Evolutionary conservation across 805 yeast species (phyloP).

Genomic region (Wickerhamiella azyma): DNA sequence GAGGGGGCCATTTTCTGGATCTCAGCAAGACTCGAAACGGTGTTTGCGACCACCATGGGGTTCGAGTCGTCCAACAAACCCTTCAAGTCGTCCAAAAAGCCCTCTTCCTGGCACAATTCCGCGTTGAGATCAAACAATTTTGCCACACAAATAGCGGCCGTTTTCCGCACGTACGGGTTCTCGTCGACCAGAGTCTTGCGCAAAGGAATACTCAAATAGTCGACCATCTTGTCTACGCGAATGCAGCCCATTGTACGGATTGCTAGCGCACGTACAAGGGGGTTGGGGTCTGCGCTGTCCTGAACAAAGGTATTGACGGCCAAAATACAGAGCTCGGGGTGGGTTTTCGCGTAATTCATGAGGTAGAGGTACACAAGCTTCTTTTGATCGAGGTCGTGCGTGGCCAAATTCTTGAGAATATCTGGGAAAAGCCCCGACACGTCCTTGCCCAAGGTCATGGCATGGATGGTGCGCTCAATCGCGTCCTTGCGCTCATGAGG

Average conservation of each 20-base stretch:
- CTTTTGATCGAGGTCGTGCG: conserved; percentile 92
- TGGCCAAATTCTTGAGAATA: conserved; percentile 89
- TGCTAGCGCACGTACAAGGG: conserved; percentile 88
- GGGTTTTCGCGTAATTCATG: conserved; percentile 94
- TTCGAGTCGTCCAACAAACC: conserved; percentile 68
- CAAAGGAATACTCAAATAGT: conserved; percentile 83
- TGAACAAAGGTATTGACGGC: conserved; percentile 94
- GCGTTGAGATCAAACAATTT: conserved; percentile 80
- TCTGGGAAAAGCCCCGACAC: conserved; percentile 92
- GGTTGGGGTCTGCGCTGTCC: conserved; percentile 94
- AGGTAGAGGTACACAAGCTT: conserved; percentile 85
- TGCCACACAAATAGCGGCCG: conserved; percentile 96
- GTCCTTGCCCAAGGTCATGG: conserved; percentile 96
- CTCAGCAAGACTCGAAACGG: conserved; percentile 74
- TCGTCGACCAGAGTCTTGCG: conserved; percentile 77
- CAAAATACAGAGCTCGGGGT: conserved; percentile 88
- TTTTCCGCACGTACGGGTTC: conserved; percentile 92
- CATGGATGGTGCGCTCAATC: conserved; percentile 89
- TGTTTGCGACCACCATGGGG: conserved; percentile 96
- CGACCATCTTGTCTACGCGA: conserved; percentile 87
- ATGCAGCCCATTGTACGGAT: conserved; percentile 98
- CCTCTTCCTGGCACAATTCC: conserved; percentile 70
- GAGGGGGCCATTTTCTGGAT: conserved; percentile 55
- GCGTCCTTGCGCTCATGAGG: conserved; percentile 89
- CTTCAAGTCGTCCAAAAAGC: conserved; percentile 59